Evolutionary conservation across 2,329 filamentous ascomycete species (phyloP).

Genomic region (Ophiocordyceps camponoti-saundersi): DNA sequence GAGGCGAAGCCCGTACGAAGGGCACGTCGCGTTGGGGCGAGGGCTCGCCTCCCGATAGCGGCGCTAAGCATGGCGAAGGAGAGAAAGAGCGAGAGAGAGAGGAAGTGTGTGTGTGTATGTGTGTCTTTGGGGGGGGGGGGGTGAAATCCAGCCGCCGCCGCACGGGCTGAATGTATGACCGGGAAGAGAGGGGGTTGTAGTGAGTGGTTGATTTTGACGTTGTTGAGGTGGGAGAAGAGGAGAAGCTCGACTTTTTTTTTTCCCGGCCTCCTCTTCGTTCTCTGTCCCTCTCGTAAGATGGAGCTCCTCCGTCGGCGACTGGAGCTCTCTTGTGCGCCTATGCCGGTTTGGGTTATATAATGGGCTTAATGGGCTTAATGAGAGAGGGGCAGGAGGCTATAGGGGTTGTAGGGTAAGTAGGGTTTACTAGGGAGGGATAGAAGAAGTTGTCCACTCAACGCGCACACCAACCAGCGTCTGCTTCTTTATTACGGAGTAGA

Average conservation of each 20-base stretch:
- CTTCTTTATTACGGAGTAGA: no score
- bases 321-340: conserved; percentile 13
- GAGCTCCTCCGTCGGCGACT: conserved; percentile 18
- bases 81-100: conserved; percentile 12
- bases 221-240: conserved; percentile 2
- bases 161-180: not conserved
- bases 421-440: not conserved
- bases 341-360: conserved; percentile 7
- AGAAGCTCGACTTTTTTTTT: conserved; percentile 18
- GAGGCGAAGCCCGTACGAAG: conserved; percentile 33
- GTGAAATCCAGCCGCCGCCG: not conserved
- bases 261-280: conserved; percentile 7
- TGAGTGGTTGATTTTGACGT: not conserved
- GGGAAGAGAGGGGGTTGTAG: not conserved
- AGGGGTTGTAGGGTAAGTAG: not conserved
- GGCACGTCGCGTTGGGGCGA: conserved; percentile 31
- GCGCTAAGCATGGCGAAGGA: conserved; percentile 39
- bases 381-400: not conserved
- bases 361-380: no score
- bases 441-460: not conserved
- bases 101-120: no score
- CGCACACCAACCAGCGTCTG: no score
- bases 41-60: conserved; percentile 44
- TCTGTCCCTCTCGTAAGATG: not conserved
- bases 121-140: no score